phyloP scores from a whole-genome alignment of 176 grass and related monocot species.

The Musa itinerans region DNA sequence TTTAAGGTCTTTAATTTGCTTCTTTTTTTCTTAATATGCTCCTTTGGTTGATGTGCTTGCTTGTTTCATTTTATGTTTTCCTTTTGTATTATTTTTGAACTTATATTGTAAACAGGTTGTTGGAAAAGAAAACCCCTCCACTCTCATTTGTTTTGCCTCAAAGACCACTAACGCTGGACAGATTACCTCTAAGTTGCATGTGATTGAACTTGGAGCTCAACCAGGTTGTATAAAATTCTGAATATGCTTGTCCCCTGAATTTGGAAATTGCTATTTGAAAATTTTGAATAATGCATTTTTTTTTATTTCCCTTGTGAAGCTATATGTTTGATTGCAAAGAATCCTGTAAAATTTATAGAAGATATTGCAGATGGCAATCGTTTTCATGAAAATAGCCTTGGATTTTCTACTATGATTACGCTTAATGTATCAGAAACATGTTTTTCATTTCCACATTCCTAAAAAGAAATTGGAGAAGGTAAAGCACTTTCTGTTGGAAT shows the following conservation, averaged over 20 bases:
- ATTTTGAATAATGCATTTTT: too few species aligned
- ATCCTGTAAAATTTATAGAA: too few species aligned
- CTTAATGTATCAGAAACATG: too few species aligned
- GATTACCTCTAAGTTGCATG: constrained; percentile 84
- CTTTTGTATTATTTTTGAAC: neutral
- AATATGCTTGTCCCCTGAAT: too few species aligned
- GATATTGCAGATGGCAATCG: too few species aligned
- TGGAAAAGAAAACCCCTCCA: constrained; percentile 91
- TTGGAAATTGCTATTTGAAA: neutral
- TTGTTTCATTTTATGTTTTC: neutral
- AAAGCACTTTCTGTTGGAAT: too few species aligned
- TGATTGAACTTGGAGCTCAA: constrained; percentile 88
- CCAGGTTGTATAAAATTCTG: constrained; percentile 36
- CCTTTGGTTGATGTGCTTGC: neutral
- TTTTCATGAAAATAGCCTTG: too few species aligned
- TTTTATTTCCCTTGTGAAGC: too few species aligned
- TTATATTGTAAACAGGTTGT: constrained; percentile 32
- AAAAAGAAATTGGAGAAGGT: too few species aligned
- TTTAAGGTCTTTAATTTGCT: constrained; percentile 43
- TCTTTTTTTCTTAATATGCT: neutral
- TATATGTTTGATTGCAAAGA: too few species aligned
- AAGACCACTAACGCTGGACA: constrained; percentile 87
- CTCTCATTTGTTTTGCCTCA: constrained; percentile 84
- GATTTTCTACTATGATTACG: too few species aligned
- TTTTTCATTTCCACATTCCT: too few species aligned